Conservation (phyloP, 352 stramenopile genomes). For the Nothophytophthora sp. region DNA sequence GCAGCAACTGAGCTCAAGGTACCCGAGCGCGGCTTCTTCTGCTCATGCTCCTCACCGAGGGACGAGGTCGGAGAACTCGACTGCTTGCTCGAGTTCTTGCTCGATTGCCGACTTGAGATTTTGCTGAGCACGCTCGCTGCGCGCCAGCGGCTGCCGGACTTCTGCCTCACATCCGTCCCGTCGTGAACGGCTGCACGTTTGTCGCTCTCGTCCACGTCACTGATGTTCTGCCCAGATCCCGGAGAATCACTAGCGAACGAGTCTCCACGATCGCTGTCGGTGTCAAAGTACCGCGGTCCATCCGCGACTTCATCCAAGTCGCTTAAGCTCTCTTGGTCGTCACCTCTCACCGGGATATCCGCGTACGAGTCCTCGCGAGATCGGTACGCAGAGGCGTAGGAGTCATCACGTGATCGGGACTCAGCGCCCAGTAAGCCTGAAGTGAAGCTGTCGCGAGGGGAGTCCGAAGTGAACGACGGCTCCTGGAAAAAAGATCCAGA, state of each 20-base stretch:
- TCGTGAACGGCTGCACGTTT: conserved; percentile 5
- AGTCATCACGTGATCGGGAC: conserved; percentile 17
- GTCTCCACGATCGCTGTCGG: conserved; percentile 45
- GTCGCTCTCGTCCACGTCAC: conserved; percentile 17
- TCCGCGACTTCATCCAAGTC: conserved; percentile 22
- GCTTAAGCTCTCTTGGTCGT: conserved; percentile 29
- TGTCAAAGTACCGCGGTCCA: conserved; percentile 46
- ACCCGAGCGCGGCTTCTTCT: conserved; percentile 27
- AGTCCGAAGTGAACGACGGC: conserved; percentile 36
- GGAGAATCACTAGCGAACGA: conserved; percentile 37
- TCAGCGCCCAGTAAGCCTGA: conserved; percentile 27
- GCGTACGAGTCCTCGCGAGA: conserved; percentile 31
- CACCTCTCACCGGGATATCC: conserved; percentile 27
- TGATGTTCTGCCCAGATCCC: conserved; percentile 13
- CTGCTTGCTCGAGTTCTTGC: conserved; percentile 31
- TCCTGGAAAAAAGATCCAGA: conserved; percentile 35
- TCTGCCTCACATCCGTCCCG: conserved; percentile 14
- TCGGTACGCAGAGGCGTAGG: conserved; percentile 14
- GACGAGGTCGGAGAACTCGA: conserved; percentile 28
- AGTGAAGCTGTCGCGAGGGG: conserved; percentile 32
- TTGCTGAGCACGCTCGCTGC: conserved; percentile 43
- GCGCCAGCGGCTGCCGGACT: conserved; percentile 37
- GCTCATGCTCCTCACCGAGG: conserved; percentile 22
- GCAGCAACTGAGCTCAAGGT: conserved; percentile 27
- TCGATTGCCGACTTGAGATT: conserved; percentile 33